Evolutionary conservation across 177 flowering plant species (phyloP).

Genomic region (Vitis hybrid): DNA sequence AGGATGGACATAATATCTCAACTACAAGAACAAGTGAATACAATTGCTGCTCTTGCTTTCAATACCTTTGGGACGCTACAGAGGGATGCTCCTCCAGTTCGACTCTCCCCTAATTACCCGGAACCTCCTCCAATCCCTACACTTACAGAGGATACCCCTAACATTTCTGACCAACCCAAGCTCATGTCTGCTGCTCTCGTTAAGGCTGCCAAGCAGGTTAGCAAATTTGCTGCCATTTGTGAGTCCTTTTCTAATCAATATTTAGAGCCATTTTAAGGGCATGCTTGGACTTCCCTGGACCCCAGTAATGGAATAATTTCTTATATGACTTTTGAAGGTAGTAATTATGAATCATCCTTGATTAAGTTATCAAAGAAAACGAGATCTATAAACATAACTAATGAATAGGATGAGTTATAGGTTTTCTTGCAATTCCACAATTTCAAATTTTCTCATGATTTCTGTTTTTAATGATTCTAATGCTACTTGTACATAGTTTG

Average conservation of each 20-base stretch:
- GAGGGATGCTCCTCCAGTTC: slow-evolving; percentile 88
- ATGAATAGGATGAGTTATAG: too few relatives aligned
- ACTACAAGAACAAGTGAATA: slow-evolving; percentile 80
- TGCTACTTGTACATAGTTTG: too few relatives aligned
- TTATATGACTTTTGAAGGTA: too few relatives aligned
- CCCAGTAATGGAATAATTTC: too few relatives aligned
- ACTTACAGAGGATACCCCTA: slow-evolving; percentile 41
- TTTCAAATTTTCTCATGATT: too few relatives aligned
- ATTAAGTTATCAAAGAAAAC: too few relatives aligned
- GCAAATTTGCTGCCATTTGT: neutral
- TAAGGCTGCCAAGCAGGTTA: slow-evolving; percentile 72
- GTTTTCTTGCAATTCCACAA: too few relatives aligned
- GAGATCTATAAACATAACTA: too few relatives aligned
- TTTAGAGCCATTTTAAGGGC: too few relatives aligned
- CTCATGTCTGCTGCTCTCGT: slow-evolving; percentile 65
- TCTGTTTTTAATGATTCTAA: too few relatives aligned
- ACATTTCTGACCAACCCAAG: slow-evolving; percentile 74
- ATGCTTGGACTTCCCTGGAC: too few relatives aligned
- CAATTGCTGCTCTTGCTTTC: slow-evolving; percentile 67
- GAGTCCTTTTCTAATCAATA: neutral
- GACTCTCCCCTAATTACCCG: slow-evolving; percentile 80
- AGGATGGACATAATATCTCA: slow-evolving; percentile 91
- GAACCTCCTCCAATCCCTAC: slow-evolving; percentile 58
- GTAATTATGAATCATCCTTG: too few relatives aligned
- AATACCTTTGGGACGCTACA: slow-evolving; percentile 82